These are phyloP conservation scores for Cocos nucifera DNA, from an alignment of 176 grass and related monocot species.

Conservation along the genomic window DNA sequence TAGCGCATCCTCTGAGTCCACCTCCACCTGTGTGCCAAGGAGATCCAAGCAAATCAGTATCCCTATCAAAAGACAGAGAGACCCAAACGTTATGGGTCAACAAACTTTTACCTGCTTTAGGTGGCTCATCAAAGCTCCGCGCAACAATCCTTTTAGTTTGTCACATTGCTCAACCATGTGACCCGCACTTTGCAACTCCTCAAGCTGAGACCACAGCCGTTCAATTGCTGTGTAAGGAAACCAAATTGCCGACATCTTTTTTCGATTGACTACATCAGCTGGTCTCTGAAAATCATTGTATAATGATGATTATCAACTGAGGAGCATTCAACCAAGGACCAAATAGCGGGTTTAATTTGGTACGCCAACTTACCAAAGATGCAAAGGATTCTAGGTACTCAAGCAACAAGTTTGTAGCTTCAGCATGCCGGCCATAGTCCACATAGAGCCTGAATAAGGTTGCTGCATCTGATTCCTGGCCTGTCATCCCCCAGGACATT, in stretches of 20 bases:
- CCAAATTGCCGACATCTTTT: slow-evolving; percentile 78
- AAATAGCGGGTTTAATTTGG: background rate
- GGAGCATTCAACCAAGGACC: too few relatives aligned
- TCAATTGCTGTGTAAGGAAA: slow-evolving; percentile 64
- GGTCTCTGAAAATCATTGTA: slow-evolving; percentile 46
- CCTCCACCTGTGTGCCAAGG: slow-evolving; percentile 32
- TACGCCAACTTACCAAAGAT: slow-evolving; percentile 43
- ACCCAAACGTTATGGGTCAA: background rate
- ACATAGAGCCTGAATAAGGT: slow-evolving; percentile 86
- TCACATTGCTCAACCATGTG: slow-evolving; percentile 70
- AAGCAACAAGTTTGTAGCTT: slow-evolving; percentile 77
- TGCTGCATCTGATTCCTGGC: slow-evolving; percentile 72
- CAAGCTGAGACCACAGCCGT: slow-evolving; percentile 68
- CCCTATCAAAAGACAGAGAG: background rate
- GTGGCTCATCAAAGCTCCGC: slow-evolving; percentile 49
- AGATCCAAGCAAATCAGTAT: background rate
- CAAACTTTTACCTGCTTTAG: slow-evolving; percentile 46
- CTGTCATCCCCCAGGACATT: slow-evolving; percentile 77
- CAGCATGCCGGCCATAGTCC: slow-evolving; percentile 61
- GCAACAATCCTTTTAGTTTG: slow-evolving; percentile 61
- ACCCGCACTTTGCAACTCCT: slow-evolving; percentile 52
- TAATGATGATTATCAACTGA: background rate
- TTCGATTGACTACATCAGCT: slow-evolving; percentile 57
- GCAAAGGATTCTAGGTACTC: slow-evolving; percentile 75
- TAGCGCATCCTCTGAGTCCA: slow-evolving; percentile 64